Conservation (phyloP, 2,329 filamentous ascomycete species). For the Pseudogymnoascus sp. region DNA sequence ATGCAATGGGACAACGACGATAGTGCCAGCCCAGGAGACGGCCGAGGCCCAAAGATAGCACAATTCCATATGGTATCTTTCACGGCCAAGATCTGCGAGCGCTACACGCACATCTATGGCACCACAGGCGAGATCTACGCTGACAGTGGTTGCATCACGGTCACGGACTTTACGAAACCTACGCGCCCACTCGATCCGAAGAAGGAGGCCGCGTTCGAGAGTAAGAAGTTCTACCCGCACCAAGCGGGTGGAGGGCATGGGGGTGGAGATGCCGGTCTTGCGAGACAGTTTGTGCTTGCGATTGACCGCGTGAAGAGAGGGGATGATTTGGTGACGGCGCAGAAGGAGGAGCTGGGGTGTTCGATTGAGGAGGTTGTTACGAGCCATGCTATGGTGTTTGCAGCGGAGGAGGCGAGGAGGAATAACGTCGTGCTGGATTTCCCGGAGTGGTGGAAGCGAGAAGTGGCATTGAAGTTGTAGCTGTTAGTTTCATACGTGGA, state of each 20-base stretch:
- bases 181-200: constrained; percentile 23
- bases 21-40: neutral
- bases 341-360: constrained; percentile 69
- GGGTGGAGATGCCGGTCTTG: constrained; percentile 72
- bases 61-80: constrained; percentile 92
- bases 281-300: constrained; percentile 73
- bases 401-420: constrained; percentile 76
- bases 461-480: constrained; percentile 24
- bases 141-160: constrained; percentile 67
- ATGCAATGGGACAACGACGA: constrained; percentile 75
- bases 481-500: neutral
- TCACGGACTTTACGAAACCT: constrained; percentile 61
- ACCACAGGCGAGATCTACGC: constrained; percentile 79
- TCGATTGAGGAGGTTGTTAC: constrained; percentile 78
- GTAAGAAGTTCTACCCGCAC: constrained; percentile 50
- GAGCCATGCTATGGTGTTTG: constrained; percentile 89
- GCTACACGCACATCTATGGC: constrained; percentile 79
- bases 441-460: constrained; percentile 62
- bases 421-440: constrained; percentile 65
- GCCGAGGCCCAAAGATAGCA: constrained; percentile 70
- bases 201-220: constrained; percentile 21
- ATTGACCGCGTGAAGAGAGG: constrained; percentile 70
- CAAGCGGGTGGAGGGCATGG: constrained; percentile 58
- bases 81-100: constrained; percentile 77
- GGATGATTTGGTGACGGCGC: constrained; percentile 60